Conservation (phyloP, 1,284 basidiomycete species). For the Xerocomus cyaneibrunnescens region DNA sequence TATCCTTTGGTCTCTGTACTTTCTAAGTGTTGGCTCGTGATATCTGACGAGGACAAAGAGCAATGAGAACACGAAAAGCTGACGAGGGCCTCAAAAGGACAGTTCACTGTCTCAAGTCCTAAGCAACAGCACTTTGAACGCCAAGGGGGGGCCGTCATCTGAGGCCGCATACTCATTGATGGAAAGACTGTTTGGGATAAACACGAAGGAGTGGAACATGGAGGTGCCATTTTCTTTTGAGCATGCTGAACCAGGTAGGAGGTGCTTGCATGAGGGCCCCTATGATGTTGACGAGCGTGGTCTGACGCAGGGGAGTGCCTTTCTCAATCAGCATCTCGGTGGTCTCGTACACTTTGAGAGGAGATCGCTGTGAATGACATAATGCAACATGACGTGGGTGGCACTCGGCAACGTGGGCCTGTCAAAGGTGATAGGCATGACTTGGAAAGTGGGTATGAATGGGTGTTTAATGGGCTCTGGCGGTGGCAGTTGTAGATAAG, state of each 20-base stretch:
- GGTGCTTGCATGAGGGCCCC: slow-evolving; percentile 32
- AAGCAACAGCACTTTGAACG: slow-evolving; percentile 51
- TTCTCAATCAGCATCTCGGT: slow-evolving; percentile 52
- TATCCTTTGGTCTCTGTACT: slow-evolving; percentile 26
- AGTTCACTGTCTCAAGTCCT: slow-evolving; percentile 54
- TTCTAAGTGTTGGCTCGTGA: slow-evolving; percentile 44
- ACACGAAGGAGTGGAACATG: slow-evolving; percentile 8
- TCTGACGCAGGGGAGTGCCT: slow-evolving; percentile 47
- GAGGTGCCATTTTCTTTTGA: slow-evolving; percentile 30
- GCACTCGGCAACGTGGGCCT: slow-evolving; percentile 52
- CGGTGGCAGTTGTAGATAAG: slow-evolving; percentile 39
- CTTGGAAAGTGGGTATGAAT: slow-evolving; percentile 34
- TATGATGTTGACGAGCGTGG: slow-evolving; percentile 50
- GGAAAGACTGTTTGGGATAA: slow-evolving; percentile 11
- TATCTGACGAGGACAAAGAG: slow-evolving; percentile 68
- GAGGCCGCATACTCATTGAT: slow-evolving; percentile 30
- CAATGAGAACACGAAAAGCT: slow-evolving; percentile 66
- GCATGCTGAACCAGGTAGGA: slow-evolving; percentile 28
- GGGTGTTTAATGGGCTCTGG: slow-evolving; percentile 22
- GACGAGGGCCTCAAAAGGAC: slow-evolving; percentile 59
- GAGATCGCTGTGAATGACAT: slow-evolving; percentile 53
- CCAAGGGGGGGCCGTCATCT: slow-evolving; percentile 45
- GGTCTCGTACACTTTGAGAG: slow-evolving; percentile 48
- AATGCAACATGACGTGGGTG: slow-evolving; percentile 63
- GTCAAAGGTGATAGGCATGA: slow-evolving; percentile 46